Evolutionary conservation across 2,329 filamentous ascomycete genomes (phyloP), one percentile per base, ranked within the genome.

Genomic region (Trichoderma atrobrunneum): DNA sequence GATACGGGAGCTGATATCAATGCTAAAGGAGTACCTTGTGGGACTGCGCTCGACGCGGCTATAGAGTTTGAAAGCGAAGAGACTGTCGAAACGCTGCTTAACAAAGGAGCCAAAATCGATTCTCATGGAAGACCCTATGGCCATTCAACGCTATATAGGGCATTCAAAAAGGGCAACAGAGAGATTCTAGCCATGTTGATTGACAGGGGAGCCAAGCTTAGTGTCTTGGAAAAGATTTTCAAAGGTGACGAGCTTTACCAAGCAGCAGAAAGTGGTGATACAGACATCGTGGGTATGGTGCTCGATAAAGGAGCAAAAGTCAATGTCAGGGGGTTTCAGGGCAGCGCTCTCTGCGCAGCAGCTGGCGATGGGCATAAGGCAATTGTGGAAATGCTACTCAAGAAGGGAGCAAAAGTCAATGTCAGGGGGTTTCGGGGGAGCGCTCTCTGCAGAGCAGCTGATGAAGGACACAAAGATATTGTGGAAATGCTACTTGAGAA

Each of bases 351-450:
- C 16, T 12, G 18, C 57, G 4, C 2, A 24, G 57, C 57, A 32
- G 16, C 56, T 6, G 0, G 0, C 0, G 7, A 24, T 2, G 28
- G 57, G 1, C 1, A 7, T n/a, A 3, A n/a, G n/a, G n/a, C n/a
- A n/a, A n/a, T n/a, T 26, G 26, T 26, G 26, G 26, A 26, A 26
- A 26, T 26, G 3, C 26, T 26, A 3, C 26, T 26, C 5, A 26
- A 26, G 26, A 26, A 26, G 3, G 26, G 26, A 5, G 26, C 26
- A 26, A 26, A 26, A 3, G 26, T 26, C 26, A 26, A n/a, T n/a
- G n/a, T n/a, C n/a, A n/a, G n/a, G n/a, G n/a, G n/a, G n/a, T n/a
- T n/a, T n/a, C n/a, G n/a, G n/a, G n/a, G n/a, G n/a, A n/a, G n/a
- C n/a, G n/a, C n/a, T n/a, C n/a, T n/a, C n/a, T n/a, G n/a, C n/a